These are phyloP conservation scores for Salix udensis DNA, from an alignment of 345 rosid genomes.

Conservation along the genomic window DNA sequence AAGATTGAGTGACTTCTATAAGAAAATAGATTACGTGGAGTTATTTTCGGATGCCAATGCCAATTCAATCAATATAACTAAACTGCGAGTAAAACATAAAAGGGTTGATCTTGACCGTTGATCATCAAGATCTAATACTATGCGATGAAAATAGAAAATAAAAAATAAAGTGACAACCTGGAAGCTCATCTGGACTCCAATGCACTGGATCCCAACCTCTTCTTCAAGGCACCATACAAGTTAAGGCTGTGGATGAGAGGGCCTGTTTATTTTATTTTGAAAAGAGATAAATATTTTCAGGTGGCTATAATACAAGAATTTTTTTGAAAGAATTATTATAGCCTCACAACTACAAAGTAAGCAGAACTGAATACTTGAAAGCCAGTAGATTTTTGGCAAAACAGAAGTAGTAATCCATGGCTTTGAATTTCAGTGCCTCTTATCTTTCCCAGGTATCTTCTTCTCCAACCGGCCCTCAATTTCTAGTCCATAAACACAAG, in stretches of 20 bases:
- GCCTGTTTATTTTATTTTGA: not conserved
- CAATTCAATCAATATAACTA: no score
- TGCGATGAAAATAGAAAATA: no score
- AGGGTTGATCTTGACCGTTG: no score
- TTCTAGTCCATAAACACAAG: slow-evolving; percentile 20
- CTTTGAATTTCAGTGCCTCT: slow-evolving; percentile 27
- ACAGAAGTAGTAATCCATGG: slow-evolving; percentile 26
- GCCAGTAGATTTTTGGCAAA: not conserved
- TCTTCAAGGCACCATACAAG: no score
- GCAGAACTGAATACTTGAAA: slow-evolving; percentile 1
- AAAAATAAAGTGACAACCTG: no score
- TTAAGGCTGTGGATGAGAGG: not conserved
- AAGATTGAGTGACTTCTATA: no score
- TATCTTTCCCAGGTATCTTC: slow-evolving; percentile 26
- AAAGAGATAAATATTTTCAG: not conserved
- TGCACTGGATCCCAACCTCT: no score
- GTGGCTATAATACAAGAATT: slow-evolving; percentile 2
- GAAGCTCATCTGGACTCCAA: no score
- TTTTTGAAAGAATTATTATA: not conserved
- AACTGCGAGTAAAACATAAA: no score
- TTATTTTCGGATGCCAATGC: no score
- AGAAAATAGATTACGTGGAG: no score
- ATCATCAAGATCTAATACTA: no score
- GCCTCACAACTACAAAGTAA: not conserved
- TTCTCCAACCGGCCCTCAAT: slow-evolving; percentile 12